Conservation (phyloP, 495 filamentous ascomycete species). For the Xylaria telfairii region DNA sequence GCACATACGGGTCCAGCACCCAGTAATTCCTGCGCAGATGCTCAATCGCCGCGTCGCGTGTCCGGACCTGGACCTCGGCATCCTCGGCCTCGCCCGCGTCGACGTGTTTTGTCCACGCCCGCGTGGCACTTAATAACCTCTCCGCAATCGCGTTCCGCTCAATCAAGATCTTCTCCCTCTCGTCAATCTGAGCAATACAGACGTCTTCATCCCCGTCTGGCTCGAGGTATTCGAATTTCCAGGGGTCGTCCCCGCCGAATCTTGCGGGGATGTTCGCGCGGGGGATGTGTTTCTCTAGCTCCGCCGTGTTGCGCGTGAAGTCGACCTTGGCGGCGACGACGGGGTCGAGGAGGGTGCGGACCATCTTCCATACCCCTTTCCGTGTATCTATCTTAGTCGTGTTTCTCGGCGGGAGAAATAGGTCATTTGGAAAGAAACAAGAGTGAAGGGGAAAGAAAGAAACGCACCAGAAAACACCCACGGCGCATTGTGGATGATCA, state of each 20-base stretch:
- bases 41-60: not conserved
- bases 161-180: not conserved
- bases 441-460: too few species aligned
- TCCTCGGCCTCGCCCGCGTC: not conserved
- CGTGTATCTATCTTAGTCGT: not conserved
- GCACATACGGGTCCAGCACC: constrained; percentile 10
- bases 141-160: constrained; percentile 3
- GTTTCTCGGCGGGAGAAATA: not conserved
- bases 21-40: constrained; percentile 13
- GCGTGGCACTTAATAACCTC: constrained; percentile 1
- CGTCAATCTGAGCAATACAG: not conserved
- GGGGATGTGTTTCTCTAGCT: constrained; percentile 15
- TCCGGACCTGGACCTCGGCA: not conserved
- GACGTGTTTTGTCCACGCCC: not conserved
- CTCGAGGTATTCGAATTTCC: constrained; percentile 3
- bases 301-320: not conserved
- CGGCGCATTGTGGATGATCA: constrained; percentile 25
- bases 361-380: constrained; percentile 19
- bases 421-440: not conserved
- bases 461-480: constrained; percentile 23
- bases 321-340: constrained; percentile 14
- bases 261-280: constrained; percentile 2
- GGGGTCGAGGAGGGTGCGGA: constrained; percentile 24
- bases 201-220: constrained; percentile 1
- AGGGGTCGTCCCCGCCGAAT: constrained; percentile 13